Base-by-base conservation (phyloP, 306 rosid genomes). In the Benincasa hispida region DNA sequence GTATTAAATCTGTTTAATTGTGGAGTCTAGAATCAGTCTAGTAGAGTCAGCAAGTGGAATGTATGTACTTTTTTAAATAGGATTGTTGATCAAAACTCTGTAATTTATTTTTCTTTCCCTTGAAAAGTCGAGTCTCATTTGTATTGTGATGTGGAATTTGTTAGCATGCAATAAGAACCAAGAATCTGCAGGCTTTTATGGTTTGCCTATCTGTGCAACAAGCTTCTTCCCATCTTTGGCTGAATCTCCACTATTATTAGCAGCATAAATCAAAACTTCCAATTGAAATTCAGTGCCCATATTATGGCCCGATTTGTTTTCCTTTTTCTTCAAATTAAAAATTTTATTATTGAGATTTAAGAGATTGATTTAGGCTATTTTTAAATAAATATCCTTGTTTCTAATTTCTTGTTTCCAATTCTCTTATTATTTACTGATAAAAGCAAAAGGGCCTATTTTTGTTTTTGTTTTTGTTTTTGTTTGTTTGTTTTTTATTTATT, bases 21-120 rank as follows among this genome's bases (percentile, higher is more conserved):
- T 72, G 76, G 42, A 48, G 76, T 48, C 24, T 47, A 45, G 54
- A 45, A 72, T 72, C 37, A 72, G 76, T 18, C 25, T 27, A 15
- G 3, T 72, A 15, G 76, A 70, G 56, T 70, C 54, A 42, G 76
- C 41, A 70, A 69, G 53, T 66, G 37, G 73, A 68, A 42, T 68
- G 51, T 68, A 22, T 45, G 56, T 69, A 27, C 37, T 66, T 37
- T 41, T 41, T 13, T n/a, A n/a, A 22, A 5, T 45, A 41, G 56
- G 34, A 12, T 25, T 0, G 21, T 21, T 8, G 12, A 15, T 68
- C 34, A 42, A 12, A 67, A 19, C 51, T 39, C 13, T 21, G 13
- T 5, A n/a, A 41, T 34, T 67, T 67, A 11, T 39, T 41, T 67
- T 41, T 24, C 12, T 68, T 42, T 13, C 74, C 4, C 6, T 13